Conservation (phyloP, 208 protist species). For the Trichomonas gallinae region DNA sequence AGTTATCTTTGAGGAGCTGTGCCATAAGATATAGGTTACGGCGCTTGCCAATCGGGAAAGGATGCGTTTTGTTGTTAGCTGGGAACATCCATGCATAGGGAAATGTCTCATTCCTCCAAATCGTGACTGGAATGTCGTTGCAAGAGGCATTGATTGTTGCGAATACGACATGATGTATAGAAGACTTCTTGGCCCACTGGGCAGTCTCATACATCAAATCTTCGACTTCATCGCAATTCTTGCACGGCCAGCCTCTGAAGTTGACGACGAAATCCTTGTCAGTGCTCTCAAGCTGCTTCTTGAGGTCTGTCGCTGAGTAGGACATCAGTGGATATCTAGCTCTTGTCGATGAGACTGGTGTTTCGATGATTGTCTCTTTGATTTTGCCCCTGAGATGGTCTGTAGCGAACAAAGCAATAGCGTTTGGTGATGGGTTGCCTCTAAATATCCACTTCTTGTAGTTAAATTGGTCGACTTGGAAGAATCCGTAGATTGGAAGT, state of each 20-base stretch:
- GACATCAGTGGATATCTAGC: background rate
- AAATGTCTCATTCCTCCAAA: background rate
- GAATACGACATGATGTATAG: background rate
- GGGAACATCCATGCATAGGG: constrained; percentile 12
- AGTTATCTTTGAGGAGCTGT: background rate
- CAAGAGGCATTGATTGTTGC: background rate
- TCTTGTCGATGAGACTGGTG: background rate
- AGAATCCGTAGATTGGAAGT: background rate
- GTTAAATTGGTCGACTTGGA: background rate
- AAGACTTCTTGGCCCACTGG: background rate
- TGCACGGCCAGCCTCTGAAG: background rate
- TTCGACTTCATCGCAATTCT: background rate
- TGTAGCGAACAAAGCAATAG: background rate
- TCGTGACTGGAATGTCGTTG: background rate
- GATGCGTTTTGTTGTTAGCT: background rate
- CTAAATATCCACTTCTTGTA: background rate
- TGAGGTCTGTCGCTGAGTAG: background rate
- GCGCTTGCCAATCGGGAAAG: background rate
- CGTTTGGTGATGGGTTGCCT: background rate
- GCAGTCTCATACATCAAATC: background rate
- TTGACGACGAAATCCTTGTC: background rate
- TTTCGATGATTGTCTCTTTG: background rate
- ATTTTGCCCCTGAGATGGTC: background rate
- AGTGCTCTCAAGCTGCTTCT: background rate
- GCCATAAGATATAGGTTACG: background rate